A percentile compares a stretch with the other conserved stretches of the same genome.
Evolutionary conservation across 305 asterid genomes (phyloP).

Genomic region (Fraxinus dipetala): DNA sequence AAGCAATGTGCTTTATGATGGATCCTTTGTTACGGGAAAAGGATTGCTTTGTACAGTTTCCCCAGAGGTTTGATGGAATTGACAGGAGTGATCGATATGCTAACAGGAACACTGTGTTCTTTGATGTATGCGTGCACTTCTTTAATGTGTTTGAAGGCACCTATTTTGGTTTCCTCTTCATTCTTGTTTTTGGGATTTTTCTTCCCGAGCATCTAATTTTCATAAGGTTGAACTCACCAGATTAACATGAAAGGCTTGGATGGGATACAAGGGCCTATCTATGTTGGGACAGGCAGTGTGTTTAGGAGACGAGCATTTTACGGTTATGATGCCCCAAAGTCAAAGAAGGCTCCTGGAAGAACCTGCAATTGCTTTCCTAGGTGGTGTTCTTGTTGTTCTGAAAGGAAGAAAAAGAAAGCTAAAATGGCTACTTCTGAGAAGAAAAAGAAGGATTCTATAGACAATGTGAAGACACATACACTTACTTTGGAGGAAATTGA

Average conservation of each 20-base stretch:
- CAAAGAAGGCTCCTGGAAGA: slow-evolving; percentile 24
- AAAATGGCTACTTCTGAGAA: not conserved
- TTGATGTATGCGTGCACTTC: slow-evolving; percentile 29
- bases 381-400: slow-evolving; percentile 28
- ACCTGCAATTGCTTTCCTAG: slow-evolving; percentile 36
- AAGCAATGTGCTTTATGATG: slow-evolving; percentile 53
- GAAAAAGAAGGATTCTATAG: not conserved
- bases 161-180: not conserved
- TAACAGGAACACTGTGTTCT: slow-evolving; percentile 35
- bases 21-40: slow-evolving; percentile 33
- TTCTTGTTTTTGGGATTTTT: not conserved
- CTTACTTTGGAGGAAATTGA: not conserved
- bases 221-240: slow-evolving; percentile 10
- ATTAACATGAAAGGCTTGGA: slow-evolving; percentile 48
- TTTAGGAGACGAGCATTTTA: slow-evolving; percentile 38
- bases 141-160: not conserved
- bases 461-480: not conserved
- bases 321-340: slow-evolving; percentile 36
- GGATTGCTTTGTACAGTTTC: slow-evolving; percentile 43
- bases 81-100: slow-evolving; percentile 35
- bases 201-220: not conserved
- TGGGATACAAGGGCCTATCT: slow-evolving; percentile 45
- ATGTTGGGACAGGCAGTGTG: slow-evolving; percentile 43
- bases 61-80: slow-evolving; percentile 43
- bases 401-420: slow-evolving; percentile 6